Conservation (phyloP, 306 rosid genomes). For the Ochetophila trinervis region DNA sequence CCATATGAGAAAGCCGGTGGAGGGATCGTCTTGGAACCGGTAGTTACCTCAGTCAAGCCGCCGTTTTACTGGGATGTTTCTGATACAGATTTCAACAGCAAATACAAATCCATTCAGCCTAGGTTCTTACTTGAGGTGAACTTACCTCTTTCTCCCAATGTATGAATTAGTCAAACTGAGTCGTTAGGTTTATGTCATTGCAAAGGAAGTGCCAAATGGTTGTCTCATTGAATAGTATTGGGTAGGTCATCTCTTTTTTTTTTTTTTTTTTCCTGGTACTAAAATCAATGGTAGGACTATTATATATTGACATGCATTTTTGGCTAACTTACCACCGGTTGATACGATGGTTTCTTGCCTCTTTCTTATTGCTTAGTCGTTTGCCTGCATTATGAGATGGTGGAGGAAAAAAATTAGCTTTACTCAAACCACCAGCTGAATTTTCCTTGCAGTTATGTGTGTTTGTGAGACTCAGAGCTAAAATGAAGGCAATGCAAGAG, state of each 20-base stretch:
- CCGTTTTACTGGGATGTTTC: constrained; percentile 68
- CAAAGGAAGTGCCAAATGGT: no score
- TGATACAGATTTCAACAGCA: constrained; percentile 59
- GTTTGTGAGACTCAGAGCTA: constrained; percentile 49
- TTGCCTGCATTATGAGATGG: no score
- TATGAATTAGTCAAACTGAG: neutral
- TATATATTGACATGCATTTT: no score
- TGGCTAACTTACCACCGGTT: no score
- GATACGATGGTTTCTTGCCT: no score
- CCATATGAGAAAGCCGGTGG: constrained; percentile 95
- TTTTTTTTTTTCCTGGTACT: no score
- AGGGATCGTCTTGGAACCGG: constrained; percentile 36
- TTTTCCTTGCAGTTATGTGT: constrained; percentile 57
- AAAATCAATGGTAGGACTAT: no score
- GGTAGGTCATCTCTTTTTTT: no score
- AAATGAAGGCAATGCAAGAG: constrained; percentile 41
- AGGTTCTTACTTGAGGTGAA: constrained; percentile 81
- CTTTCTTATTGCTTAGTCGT: no score
- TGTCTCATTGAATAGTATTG: no score
- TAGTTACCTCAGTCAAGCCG: constrained; percentile 23
- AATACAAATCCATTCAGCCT: constrained; percentile 73
- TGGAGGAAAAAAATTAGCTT: no score
- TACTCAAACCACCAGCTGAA: neutral
- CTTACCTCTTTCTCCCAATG: neutral
- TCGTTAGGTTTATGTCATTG: no score